Evolutionary conservation across 192 early-diverging fungal genomes (phyloP).

Genomic region (Podila clonocystis): DNA sequence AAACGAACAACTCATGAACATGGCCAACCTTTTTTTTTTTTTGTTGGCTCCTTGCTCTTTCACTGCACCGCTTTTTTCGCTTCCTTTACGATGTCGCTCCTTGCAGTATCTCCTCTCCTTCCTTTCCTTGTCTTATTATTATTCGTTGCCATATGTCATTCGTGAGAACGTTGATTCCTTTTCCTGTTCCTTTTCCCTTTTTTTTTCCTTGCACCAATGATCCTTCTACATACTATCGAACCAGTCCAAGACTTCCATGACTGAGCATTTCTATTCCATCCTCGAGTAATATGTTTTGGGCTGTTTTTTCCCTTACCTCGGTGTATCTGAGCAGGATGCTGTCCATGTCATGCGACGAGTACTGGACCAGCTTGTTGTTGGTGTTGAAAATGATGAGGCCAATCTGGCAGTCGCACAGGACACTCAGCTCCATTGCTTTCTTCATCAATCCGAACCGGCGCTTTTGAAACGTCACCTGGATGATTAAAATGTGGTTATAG

Average conservation of each 20-base stretch:
- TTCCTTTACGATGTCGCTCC: constrained; percentile 1
- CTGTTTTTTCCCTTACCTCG: constrained; percentile 53
- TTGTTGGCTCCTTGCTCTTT: constrained; percentile 1
- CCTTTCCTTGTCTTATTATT: too few species aligned
- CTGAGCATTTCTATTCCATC: too few species aligned
- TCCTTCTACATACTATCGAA: too few species aligned
- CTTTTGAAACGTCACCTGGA: constrained; percentile 92
- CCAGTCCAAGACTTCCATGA: too few species aligned
- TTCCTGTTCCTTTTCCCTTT: too few species aligned
- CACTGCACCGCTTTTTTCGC: background rate
- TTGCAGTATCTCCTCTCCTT: background rate
- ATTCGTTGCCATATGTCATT: too few species aligned
- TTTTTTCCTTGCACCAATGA: too few species aligned
- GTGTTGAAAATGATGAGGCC: constrained; percentile 96
- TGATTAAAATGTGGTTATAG: background rate
- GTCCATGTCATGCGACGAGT: constrained; percentile 95
- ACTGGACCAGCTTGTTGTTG: constrained; percentile 95
- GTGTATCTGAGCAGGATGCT: constrained; percentile 91
- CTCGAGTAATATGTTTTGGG: too few species aligned
- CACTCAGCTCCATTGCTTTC: constrained; percentile 95
- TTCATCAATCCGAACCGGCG: constrained; percentile 95
- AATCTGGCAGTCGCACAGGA: constrained; percentile 96
- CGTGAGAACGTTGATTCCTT: too few species aligned
- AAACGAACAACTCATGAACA: background rate
- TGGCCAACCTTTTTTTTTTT: background rate